Base-by-base conservation (phyloP, 176 grass and related monocot species). In the Calamus simplicifolius region DNA sequence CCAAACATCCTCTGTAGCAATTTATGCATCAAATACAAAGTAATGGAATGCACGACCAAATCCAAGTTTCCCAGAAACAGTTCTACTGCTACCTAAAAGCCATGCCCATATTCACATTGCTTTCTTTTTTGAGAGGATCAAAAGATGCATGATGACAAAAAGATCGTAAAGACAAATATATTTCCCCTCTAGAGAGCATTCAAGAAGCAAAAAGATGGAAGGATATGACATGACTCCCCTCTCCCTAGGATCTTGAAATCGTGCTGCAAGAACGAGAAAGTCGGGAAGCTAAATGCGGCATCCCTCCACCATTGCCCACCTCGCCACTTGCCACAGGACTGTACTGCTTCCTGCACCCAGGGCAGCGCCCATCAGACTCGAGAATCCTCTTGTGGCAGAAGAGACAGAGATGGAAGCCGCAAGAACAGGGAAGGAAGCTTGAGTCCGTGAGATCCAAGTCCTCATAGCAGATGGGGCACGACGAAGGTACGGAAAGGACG, bases 381-480 rank as follows among this genome's bases (percentile, higher is more conserved):
- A 86, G 63, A 76, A 98, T 93, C 76, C 77, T 88, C 59, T 98
- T 89, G 79, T 98, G 85, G 66, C 94, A 93, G 73, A 99, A 99
- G 50, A 99, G 88, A 69, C 88, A 99, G 48, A 99, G 64, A 54
- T 72, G 79, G 66, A 99, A 99, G 8, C 85, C 81, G 80, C 94
- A 99, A 29, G 63, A 69, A 73, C 94, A 93, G 31, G 94, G 94
- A 29, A 78, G 73, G 74, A 98, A 98, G 70, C 94, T 98, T 0
- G 94, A 89, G 59, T 98, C 94, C 0, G 94, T 98, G 5, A 12
- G 71, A 53, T 98, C 93, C 48, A 98, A 75, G 74, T 98, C 93
- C 57, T 98, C 84, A 0, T 53, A 98, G 75, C 93, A 98, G 51
- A 98, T 98, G 23, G 93, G 94, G 29, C 88, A 92, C 13, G 94